Conservation (phyloP, 495 filamentous ascomycete species). For the Parachaetomium inaequale region DNA sequence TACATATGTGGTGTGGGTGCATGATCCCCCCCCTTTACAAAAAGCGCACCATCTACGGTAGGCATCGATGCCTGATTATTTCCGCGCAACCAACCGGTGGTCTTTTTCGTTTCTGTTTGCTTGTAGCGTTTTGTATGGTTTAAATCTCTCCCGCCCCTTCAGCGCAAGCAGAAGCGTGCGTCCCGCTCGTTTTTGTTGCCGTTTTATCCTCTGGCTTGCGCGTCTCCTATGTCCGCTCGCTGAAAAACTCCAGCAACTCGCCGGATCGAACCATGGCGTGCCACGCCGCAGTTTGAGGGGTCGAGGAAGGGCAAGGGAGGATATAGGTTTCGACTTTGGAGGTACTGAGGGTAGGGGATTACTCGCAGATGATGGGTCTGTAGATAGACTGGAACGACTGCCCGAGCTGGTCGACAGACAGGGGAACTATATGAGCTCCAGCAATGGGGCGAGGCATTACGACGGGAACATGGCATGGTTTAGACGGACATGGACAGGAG, state of each 20-base stretch:
- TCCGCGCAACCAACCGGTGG: no score
- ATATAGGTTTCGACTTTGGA: no score
- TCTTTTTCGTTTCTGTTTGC: background rate
- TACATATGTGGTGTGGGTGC: background rate
- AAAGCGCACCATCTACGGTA: background rate
- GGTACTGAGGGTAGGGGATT: no score
- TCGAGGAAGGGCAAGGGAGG: background rate
- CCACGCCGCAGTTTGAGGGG: background rate
- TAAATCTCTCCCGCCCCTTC: background rate
- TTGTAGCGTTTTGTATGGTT: constrained; percentile 1
- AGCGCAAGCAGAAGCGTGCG: background rate
- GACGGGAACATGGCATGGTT: background rate
- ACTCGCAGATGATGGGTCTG: background rate
- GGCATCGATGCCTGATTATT: background rate
- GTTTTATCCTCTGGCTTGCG: background rate
- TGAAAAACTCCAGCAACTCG: constrained; percentile 9
- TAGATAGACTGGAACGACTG: constrained; percentile 3
- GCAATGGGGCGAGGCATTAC: constrained; percentile 7
- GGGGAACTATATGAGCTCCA: background rate
- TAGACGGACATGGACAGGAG: background rate
- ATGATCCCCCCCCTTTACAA: background rate
- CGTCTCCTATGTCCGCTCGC: constrained; percentile 3
- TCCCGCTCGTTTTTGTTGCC: no score
- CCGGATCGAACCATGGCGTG: background rate
- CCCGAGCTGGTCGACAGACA: background rate